Base-by-base conservation (phyloP, 1,284 basidiomycete genomes). In the Sporisorium exsertum region DNA sequence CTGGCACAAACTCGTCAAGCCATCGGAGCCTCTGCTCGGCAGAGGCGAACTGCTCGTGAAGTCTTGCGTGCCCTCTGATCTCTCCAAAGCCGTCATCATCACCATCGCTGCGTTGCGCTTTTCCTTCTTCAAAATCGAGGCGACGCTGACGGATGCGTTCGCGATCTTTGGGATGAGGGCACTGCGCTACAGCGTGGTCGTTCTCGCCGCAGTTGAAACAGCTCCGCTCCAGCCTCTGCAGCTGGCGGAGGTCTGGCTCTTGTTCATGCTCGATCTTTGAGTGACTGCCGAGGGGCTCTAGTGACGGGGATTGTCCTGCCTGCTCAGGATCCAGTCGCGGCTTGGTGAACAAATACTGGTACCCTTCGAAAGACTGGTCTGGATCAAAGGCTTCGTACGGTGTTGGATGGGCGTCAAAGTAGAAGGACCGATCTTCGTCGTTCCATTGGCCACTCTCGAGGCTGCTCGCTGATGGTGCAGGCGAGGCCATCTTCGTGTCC, bases 201-300 rank as follows among this genome's bases (percentile, higher is more conserved):
- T 37, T 24, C 22, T 68, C 60, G 12, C 60, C 60, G 50, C 70
- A 72, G 26, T 68, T 72, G 60, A 72, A 72, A 58, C 70, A 66
- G 22, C 24, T 35, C 4, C 59, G 37, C 12, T 56, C 60, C 24
- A 16, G 46, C 15, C 49, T 20, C n/a, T 22, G 6, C 42, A 40
- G 32, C 15, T 35, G 47, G n/a, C n/a, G 29, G 12, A 5, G 49
- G 5, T 8, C n/a, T 20, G 16, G 27, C 4, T 32, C 29, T 12
- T 13, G 27, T 32, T 50, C 27, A n/a, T 50, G 10, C 8, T 50
- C 29, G 27, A 20, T 9, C 2, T 32, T 50, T 5, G 18, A 12
- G 18, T 12, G 3, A 20, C 49, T 50, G 18, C 49, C 49, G 2
- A 50, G 49, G 5, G 49, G 49, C 13, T 50, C 49, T n/a, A 20